phyloP scores from a whole-genome alignment of 202 grass and related monocot species.

The Carex sylvatica region DNA sequence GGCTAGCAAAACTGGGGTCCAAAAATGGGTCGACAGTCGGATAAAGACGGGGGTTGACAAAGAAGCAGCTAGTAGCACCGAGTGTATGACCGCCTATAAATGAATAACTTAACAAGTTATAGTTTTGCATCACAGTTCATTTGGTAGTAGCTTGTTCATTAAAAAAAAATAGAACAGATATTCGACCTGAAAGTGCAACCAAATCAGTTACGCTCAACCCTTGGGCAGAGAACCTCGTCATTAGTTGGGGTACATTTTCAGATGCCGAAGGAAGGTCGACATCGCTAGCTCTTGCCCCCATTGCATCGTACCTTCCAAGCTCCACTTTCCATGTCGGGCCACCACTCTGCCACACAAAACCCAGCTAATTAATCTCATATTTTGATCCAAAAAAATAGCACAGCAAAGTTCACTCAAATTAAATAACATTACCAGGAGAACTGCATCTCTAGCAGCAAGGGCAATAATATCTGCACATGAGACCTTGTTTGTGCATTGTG shows the following conservation, averaged over 20 bases:
- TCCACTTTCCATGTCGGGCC: slow-evolving; percentile 65
- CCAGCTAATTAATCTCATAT: background rate
- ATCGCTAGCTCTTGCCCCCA: slow-evolving; percentile 40
- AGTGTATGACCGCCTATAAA: slow-evolving; percentile 54
- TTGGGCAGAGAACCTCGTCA: slow-evolving; percentile 26
- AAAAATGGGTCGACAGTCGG: background rate
- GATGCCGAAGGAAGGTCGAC: slow-evolving; percentile 41
- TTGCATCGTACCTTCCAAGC: slow-evolving; percentile 54
- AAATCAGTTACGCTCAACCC: slow-evolving; percentile 43
- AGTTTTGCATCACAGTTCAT: background rate
- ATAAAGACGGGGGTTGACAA: slow-evolving; percentile 57
- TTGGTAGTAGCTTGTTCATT: background rate
- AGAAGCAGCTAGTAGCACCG: slow-evolving; percentile 63
- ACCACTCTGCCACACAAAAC: slow-evolving; percentile 25
- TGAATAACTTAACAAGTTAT: background rate
- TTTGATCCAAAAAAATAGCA: background rate
- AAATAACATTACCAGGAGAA: slow-evolving; percentile 47
- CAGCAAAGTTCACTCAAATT: background rate
- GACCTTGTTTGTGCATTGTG: slow-evolving; percentile 54
- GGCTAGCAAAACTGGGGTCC: background rate
- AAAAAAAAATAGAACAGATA: background rate
- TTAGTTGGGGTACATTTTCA: slow-evolving; percentile 43
- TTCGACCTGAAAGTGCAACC: slow-evolving; percentile 51
- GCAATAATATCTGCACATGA: slow-evolving; percentile 88
- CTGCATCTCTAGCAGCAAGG: slow-evolving; percentile 65